A percentile compares a stretch with the other conserved stretches of the same genome.
phyloP scores from a whole-genome alignment of 2,329 filamentous ascomycete genomes.

The Botrytis medusae region DNA sequence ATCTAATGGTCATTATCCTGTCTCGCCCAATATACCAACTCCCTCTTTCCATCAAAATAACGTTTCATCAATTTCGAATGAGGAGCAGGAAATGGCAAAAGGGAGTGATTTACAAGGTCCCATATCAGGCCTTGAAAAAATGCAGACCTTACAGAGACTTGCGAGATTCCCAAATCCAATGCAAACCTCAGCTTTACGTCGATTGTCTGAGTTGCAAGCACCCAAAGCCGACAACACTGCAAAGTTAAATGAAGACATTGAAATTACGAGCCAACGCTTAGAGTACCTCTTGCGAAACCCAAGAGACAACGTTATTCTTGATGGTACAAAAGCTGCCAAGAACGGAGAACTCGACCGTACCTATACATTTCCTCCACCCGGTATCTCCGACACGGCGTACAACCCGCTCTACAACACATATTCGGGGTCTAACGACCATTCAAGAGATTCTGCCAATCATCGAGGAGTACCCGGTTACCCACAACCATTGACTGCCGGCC shows the following conservation, averaged over 20 bases:
- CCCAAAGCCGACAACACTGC: slow-evolving; percentile 19
- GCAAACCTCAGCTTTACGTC: slow-evolving; percentile 30
- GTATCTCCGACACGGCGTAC: slow-evolving; percentile 19
- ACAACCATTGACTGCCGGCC: slow-evolving; percentile 41
- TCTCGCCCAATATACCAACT: slow-evolving; percentile 11
- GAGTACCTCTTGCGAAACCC: not conserved
- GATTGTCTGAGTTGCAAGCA: slow-evolving; percentile 34
- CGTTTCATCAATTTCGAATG: not conserved
- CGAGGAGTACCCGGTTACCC: slow-evolving; percentile 33
- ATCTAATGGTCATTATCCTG: not conserved
- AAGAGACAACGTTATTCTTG: slow-evolving; percentile 1
- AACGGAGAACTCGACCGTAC: slow-evolving; percentile 29
- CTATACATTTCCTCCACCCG: slow-evolving; percentile 35
- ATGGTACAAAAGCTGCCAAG: not conserved
- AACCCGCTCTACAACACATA: slow-evolving; percentile 32
- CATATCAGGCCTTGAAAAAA: slow-evolving; percentile 36
- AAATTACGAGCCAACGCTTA: not conserved
- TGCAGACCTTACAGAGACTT: slow-evolving; percentile 39
- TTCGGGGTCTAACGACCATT: not conserved
- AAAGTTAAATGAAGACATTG: not conserved
- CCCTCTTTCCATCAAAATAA: slow-evolving; percentile 7
- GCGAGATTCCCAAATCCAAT: slow-evolving; percentile 38
- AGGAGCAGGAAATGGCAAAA: slow-evolving; percentile 22
- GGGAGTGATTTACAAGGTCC: not conserved
- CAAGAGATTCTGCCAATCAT: slow-evolving; percentile 10